Percentiles rank a stretch among this genome's conserved stretches.
Evolutionary conservation across 192 early-diverging fungal species (phyloP).

Genomic region (Entophlyctis luteolus): DNA sequence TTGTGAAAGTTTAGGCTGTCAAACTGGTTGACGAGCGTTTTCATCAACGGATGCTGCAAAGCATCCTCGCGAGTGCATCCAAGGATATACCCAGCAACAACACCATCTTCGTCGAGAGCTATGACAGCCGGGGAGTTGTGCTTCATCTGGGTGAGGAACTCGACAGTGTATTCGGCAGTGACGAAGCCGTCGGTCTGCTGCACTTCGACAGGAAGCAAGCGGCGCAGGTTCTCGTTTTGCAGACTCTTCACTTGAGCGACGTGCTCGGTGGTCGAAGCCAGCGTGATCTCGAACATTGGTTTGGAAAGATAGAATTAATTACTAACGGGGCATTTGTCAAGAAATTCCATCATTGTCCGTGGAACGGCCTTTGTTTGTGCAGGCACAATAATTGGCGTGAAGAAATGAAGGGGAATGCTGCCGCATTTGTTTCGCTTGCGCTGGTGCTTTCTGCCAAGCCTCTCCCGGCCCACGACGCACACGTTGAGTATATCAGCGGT

Average conservation of each 20-base stretch:
- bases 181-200: slow-evolving; percentile 25
- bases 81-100: slow-evolving; percentile 29
- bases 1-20: not conserved
- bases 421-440: too few species aligned
- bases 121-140: slow-evolving; percentile 23
- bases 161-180: slow-evolving; percentile 27
- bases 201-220: not conserved
- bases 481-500: too few species aligned
- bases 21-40: slow-evolving; percentile 9
- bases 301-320: too few species aligned
- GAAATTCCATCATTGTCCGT: too few species aligned
- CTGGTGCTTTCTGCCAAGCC: too few species aligned
- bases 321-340: too few species aligned
- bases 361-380: too few species aligned
- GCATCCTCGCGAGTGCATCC: slow-evolving; percentile 4
- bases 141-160: slow-evolving; percentile 26
- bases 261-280: slow-evolving; percentile 6
- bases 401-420: too few species aligned
- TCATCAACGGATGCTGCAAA: slow-evolving; percentile 10
- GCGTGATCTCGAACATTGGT: not conserved
- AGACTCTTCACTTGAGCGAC: slow-evolving; percentile 3
- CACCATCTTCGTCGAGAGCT: slow-evolving; percentile 10
- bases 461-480: too few species aligned
- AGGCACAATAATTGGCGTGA: too few species aligned
- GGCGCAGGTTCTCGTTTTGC: slow-evolving; percentile 16